Evolutionary conservation across 306 rosid species (phyloP).

Genomic region (Cyclanthera cordifolia): DNA sequence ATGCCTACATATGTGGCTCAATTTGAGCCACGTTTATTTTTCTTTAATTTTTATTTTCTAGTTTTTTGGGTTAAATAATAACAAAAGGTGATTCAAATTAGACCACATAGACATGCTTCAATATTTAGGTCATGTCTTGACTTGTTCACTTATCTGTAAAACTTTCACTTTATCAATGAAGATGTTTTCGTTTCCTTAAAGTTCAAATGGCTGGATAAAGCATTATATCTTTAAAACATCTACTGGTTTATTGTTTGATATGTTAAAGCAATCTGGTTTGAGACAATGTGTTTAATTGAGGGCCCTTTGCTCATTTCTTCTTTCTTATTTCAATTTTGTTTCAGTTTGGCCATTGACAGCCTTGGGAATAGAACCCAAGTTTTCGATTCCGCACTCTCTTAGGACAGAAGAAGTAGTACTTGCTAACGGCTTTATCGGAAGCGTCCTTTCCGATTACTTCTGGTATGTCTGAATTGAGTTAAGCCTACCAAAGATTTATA

Average conservation of each 20-base stretch:
- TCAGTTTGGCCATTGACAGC: constrained; percentile 92
- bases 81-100: too few relatives aligned
- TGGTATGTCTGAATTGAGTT: constrained; percentile 38
- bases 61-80: too few relatives aligned
- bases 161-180: too few relatives aligned
- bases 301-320: neutral
- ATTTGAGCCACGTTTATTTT: too few relatives aligned
- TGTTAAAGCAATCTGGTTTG: neutral
- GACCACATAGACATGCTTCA: too few relatives aligned
- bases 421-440: constrained; percentile 89
- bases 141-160: too few relatives aligned
- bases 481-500: too few relatives aligned
- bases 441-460: constrained; percentile 89
- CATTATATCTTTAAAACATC: neutral
- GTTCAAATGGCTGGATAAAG: neutral
- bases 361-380: constrained; percentile 88
- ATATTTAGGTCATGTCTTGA: too few relatives aligned
- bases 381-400: constrained; percentile 68
- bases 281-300: neutral
- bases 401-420: constrained; percentile 76
- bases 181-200: too few relatives aligned
- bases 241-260: neutral
- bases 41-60: too few relatives aligned
- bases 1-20: too few relatives aligned
- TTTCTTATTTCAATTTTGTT: constrained; percentile 13